These are phyloP conservation scores for Penicillium macrosclerotiorum DNA, from an alignment of 495 filamentous ascomycete genomes.

Conservation along the genomic window DNA sequence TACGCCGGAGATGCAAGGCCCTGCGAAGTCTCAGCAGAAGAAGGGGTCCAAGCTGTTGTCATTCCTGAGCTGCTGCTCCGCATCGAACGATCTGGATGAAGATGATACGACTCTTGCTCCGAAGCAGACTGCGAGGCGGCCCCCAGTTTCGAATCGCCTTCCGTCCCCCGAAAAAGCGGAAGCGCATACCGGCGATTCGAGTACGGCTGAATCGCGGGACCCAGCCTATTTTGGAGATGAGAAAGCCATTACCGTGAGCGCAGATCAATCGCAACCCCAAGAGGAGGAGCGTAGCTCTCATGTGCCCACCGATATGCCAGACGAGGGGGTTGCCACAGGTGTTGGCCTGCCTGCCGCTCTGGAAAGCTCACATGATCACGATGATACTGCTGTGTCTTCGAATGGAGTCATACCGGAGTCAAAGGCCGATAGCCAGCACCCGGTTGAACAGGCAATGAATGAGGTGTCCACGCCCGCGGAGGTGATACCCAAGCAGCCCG, in stretches of 20 bases:
- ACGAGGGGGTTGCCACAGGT: constrained; percentile 23
- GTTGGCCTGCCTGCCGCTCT: constrained; percentile 15
- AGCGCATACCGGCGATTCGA: constrained; percentile 49
- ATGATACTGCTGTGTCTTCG: not conserved
- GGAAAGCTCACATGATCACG: constrained; percentile 5
- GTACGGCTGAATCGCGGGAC: constrained; percentile 56
- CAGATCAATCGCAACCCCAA: constrained; percentile 31
- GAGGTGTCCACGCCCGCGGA: constrained; percentile 15
- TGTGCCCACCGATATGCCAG: constrained; percentile 18
- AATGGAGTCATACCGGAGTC: constrained; percentile 17
- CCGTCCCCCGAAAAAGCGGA: constrained; percentile 53
- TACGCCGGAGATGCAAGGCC: constrained; percentile 29
- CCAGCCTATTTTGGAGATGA: constrained; percentile 48
- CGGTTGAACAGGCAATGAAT: constrained; percentile 9
- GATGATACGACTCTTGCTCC: constrained; percentile 60
- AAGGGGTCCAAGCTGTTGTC: constrained; percentile 57
- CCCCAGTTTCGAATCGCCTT: constrained; percentile 53
- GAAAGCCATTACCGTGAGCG: constrained; percentile 41
- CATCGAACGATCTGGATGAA: constrained; percentile 59
- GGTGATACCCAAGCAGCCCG: constrained; percentile 7
- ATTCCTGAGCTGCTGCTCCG: constrained; percentile 78
- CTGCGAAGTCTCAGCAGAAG: constrained; percentile 60
- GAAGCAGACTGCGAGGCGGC: constrained; percentile 62
- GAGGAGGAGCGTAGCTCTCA: constrained; percentile 30
- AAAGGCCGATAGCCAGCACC: constrained; percentile 4